Conservation (phyloP, 495 filamentous ascomycete species). For the Neurospora sp. region DNA sequence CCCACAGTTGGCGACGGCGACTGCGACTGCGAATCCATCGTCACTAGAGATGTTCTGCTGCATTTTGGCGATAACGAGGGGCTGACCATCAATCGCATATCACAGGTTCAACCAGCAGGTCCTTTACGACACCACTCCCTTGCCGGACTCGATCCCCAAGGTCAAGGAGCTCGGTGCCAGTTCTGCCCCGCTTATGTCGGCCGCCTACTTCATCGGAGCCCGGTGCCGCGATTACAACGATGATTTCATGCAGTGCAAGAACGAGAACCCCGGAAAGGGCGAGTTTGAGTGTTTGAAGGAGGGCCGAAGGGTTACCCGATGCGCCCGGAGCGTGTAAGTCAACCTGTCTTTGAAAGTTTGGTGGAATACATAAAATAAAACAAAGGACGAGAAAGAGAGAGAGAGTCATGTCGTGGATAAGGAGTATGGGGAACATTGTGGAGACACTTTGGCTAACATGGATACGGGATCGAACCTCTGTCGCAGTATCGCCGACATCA, state of each 20-base stretch:
- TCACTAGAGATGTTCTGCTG: background rate
- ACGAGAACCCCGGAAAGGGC: conserved; percentile 71
- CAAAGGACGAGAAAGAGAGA: background rate
- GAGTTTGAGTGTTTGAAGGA: conserved; percentile 94
- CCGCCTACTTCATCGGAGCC: conserved; percentile 95
- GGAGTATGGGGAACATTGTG: background rate
- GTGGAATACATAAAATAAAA: background rate
- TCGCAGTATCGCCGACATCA: conserved; percentile 81
- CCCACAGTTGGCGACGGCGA: background rate
- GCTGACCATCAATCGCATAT: conserved; percentile 14
- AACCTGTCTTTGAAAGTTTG: background rate
- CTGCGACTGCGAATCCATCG: background rate
- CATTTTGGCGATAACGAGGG: background rate
- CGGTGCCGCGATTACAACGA: conserved; percentile 93
- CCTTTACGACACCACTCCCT: conserved; percentile 92
- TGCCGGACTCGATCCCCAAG: conserved; percentile 80
- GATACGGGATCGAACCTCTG: background rate
- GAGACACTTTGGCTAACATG: background rate
- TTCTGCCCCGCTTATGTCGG: conserved; percentile 82
- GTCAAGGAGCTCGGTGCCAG: conserved; percentile 86
- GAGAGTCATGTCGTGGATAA: background rate
- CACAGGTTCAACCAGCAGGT: conserved; percentile 83
- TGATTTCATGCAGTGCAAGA: conserved; percentile 99
- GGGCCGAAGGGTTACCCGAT: conserved; percentile 90
- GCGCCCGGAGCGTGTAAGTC: conserved; percentile 90